Conservation (phyloP, 2,329 filamentous ascomycete genomes). For the Aureobasidium sp. region DNA sequence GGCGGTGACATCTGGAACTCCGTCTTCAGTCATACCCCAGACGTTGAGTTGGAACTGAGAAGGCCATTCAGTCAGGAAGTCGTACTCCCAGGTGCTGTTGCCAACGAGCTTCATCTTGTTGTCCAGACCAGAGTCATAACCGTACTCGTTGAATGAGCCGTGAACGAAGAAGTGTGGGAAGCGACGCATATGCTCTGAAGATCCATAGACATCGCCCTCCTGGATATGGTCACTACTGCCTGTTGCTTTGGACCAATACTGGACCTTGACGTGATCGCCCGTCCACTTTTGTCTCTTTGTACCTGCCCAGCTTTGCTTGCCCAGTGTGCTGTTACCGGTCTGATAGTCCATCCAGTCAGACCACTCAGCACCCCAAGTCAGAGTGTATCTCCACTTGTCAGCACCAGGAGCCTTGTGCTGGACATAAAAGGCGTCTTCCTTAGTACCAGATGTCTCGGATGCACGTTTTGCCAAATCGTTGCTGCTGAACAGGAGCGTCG, state of each 20-base stretch:
- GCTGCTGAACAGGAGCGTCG: constrained; percentile 36
- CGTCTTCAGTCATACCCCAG: constrained; percentile 59
- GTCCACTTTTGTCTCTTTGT: constrained; percentile 48
- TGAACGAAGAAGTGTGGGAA: constrained; percentile 57
- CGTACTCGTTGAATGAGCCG: constrained; percentile 55
- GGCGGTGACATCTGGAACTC: constrained; percentile 51
- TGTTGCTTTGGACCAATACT: constrained; percentile 53
- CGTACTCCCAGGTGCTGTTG: constrained; percentile 47
- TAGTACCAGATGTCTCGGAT: not conserved
- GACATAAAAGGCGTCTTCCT: constrained; percentile 34
- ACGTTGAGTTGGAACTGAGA: constrained; percentile 54
- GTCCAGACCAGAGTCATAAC: constrained; percentile 52
- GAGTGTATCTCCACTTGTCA: constrained; percentile 53
- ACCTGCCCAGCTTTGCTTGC: constrained; percentile 49
- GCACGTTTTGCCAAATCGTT: constrained; percentile 22
- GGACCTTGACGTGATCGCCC: constrained; percentile 54
- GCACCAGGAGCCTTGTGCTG: constrained; percentile 53
- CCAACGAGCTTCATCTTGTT: constrained; percentile 45
- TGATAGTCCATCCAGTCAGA: constrained; percentile 50
- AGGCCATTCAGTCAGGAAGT: constrained; percentile 58
- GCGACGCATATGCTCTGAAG: constrained; percentile 34
- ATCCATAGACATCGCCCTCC: constrained; percentile 46
- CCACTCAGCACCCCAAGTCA: constrained; percentile 53
- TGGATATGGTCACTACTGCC: constrained; percentile 54
- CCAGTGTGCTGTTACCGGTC: constrained; percentile 43